Conservation (phyloP, 495 filamentous ascomycete species). For the Jackrogersella minutella region DNA sequence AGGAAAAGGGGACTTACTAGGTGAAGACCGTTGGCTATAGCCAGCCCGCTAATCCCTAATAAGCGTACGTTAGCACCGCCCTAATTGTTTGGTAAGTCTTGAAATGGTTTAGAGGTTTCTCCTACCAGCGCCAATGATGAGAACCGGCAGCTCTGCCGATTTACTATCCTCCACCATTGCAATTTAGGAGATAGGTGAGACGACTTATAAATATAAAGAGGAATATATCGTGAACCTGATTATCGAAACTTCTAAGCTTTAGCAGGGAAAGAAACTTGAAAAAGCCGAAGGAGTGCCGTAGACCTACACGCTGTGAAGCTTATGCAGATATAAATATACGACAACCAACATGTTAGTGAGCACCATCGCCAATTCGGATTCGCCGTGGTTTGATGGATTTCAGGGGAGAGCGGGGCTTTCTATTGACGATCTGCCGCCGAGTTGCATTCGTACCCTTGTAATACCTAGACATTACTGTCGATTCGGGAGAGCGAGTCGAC, state of each 20-base stretch:
- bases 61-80: conserved; percentile 6
- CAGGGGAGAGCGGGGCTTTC: too few species aligned
- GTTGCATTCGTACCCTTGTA: background rate
- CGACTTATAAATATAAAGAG: too few species aligned
- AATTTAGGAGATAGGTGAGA: too few species aligned
- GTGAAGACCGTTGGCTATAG: conserved; percentile 39
- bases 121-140: conserved; percentile 45
- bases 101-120: background rate
- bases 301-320: background rate
- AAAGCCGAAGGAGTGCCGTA: background rate
- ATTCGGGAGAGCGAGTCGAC: background rate
- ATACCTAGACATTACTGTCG: background rate
- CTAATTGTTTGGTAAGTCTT: background rate
- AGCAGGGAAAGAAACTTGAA: background rate
- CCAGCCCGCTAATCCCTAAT: conserved; percentile 41
- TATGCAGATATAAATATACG: background rate
- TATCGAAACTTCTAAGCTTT: background rate
- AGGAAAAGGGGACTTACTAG: background rate
- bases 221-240: too few species aligned
- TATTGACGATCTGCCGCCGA: too few species aligned
- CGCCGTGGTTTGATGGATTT: too few species aligned
- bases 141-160: conserved; percentile 27
- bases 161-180: conserved; percentile 15
- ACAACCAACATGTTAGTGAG: too few species aligned
- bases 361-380: too few species aligned